Conservation (phyloP, 179 eudicot species). For the Vitellaria paradoxa region DNA sequence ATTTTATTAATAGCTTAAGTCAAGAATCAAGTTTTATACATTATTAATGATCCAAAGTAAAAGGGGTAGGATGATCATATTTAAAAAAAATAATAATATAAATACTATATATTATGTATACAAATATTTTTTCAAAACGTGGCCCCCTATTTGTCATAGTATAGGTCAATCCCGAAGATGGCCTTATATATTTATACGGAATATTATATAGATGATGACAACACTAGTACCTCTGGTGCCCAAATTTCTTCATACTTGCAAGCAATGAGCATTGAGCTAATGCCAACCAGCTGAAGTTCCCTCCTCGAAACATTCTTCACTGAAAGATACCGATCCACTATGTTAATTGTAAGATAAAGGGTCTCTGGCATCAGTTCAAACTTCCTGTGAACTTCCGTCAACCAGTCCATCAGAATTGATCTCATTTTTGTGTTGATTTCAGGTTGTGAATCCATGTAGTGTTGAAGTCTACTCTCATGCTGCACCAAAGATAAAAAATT, state of each 20-base stretch:
- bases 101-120: too few species aligned
- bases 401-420: conserved; percentile 75
- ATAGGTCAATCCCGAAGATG: too few species aligned
- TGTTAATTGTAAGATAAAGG: conserved; percentile 69
- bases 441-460: conserved; percentile 66
- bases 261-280: conserved; percentile 78
- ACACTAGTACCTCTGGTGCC: conserved; percentile 72
- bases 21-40: too few species aligned
- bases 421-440: conserved; percentile 78
- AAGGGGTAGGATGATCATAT: too few species aligned
- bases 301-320: conserved; percentile 46
- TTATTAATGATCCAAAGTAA: too few species aligned
- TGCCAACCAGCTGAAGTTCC: conserved; percentile 78
- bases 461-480: conserved; percentile 49
- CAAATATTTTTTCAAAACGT: too few species aligned
- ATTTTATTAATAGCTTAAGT: too few species aligned
- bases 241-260: conserved; percentile 94
- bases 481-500: conserved; percentile 11
- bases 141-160: too few species aligned
- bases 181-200: too few species aligned
- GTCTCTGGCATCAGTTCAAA: conserved; percentile 80
- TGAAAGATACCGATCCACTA: conserved; percentile 70
- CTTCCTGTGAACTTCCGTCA: conserved; percentile 68
- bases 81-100: too few species aligned
- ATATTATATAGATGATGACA: background rate